Base-by-base conservation (phyloP, 108 stramenopile species). In the Nitzschia sp. region DNA sequence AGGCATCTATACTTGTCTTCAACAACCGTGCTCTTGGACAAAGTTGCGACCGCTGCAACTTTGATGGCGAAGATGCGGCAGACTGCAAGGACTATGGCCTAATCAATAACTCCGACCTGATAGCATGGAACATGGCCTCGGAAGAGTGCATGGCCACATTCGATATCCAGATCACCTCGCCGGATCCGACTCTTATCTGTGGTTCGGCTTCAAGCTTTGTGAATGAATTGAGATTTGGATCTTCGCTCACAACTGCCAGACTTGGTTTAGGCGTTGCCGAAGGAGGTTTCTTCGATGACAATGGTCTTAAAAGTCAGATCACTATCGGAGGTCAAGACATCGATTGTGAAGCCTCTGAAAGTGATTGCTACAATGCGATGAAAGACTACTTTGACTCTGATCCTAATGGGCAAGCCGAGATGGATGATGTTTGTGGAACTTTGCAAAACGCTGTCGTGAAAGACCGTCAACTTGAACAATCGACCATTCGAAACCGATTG, bases 41-140 rank as follows among this genome's bases (percentile, higher is more conserved):
- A 23, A 19, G n/a, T 8, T 51, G 49, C 21, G n/a, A 51, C 17
- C 4, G 4, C 4, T 75, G 74, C 59, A 46, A 11, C 28, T 75
- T 70, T 36, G 57, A 46, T 38, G 67, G 56, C 5, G 31, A 58
- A 27, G 77, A 78, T 38, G 48, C 65, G 3, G 58, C 31, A n/a
- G 77, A 78, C 46, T 78, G 77, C 71, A 68, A 29, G 19, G 72
- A 46, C 24, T 78, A 72, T 34, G 77, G 77, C 47, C 32, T 46
- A 46, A 49, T 78, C 21, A 72, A 68, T 45, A 67, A 61, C 53
- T n/a, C n/a, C n/a, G 66, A 63, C 11, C 24, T 72, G n/a, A 61
- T 66, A 29, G 63, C 38, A 28, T 78, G 71, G 71, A 27, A 26
- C 56, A 46, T n/a, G 33, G 77, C 77, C 3, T 21, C 34, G 30